Percentiles rank a stretch among this genome's conserved stretches.
Evolutionary conservation across 2,329 filamentous ascomycete species (phyloP).

Genomic region (Beauveria australis): DNA sequence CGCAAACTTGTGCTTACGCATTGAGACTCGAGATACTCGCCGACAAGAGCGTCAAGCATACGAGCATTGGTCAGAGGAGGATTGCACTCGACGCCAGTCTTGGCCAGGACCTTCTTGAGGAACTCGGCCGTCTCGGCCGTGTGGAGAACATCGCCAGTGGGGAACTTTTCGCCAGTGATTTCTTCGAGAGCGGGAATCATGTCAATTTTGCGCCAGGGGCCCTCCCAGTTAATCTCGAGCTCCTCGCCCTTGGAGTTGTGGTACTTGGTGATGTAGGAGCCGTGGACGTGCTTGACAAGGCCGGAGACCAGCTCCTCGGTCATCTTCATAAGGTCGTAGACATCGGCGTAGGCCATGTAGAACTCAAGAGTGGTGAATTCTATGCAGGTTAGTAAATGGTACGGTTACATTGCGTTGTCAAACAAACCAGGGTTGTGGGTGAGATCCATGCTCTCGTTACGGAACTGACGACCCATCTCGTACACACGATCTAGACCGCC

Average conservation of each 20-base stretch:
- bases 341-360: slow-evolving; percentile 88
- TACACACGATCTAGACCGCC: slow-evolving; percentile 92
- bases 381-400: slow-evolving; percentile 23
- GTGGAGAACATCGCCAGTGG: slow-evolving; percentile 79
- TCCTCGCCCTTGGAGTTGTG: slow-evolving; percentile 78
- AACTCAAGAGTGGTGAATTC: slow-evolving; percentile 98
- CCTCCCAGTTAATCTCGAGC: slow-evolving; percentile 92
- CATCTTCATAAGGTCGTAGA: slow-evolving; percentile 71
- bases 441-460: slow-evolving; percentile 66
- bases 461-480: slow-evolving; percentile 90
- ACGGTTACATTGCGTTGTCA: neutral
- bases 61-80: slow-evolving; percentile 87
- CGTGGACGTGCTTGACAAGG: slow-evolving; percentile 82
- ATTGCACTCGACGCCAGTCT: slow-evolving; percentile 82
- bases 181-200: slow-evolving; percentile 87
- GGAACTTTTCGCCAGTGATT: slow-evolving; percentile 88
- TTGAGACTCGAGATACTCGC: slow-evolving; percentile 90
- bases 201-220: slow-evolving; percentile 85
- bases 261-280: slow-evolving; percentile 77
- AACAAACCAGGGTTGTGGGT: slow-evolving; percentile 70
- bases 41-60: slow-evolving; percentile 92
- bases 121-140: slow-evolving; percentile 84
- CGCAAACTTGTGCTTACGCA: slow-evolving; percentile 38
- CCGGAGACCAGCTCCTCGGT: slow-evolving; percentile 90
- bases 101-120: slow-evolving; percentile 74